Conservation (phyloP, 352 stramenopile genomes). For the Paralagenidium karlingii region DNA sequence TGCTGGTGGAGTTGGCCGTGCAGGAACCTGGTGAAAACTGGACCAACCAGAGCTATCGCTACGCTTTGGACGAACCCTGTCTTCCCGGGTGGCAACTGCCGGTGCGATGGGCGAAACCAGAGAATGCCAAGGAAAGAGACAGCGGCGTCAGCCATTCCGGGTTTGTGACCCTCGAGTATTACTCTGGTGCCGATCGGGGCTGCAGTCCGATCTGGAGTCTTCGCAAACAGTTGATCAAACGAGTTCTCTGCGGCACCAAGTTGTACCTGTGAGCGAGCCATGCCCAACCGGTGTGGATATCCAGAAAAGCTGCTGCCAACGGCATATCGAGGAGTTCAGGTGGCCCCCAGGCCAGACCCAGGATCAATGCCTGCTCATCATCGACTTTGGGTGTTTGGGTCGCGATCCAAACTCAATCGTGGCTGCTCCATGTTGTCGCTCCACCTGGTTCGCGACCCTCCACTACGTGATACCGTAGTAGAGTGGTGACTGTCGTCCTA, state of each 20-base stretch:
- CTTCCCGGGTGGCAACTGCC: constrained; percentile 74
- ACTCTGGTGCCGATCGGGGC: constrained; percentile 44
- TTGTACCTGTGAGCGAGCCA: no score
- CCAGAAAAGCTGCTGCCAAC: no score
- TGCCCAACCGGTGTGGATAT: no score
- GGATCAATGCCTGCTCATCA: no score
- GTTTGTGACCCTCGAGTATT: constrained; percentile 63
- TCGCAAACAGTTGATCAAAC: constrained; percentile 40
- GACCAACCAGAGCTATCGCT: constrained; percentile 65
- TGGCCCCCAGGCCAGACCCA: no score
- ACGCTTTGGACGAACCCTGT: constrained; percentile 27
- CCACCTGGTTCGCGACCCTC: no score
- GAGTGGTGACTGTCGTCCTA: no score
- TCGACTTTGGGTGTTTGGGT: no score
- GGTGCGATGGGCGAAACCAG: constrained; percentile 54
- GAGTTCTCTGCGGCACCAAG: constrained; percentile 50
- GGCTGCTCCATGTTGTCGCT: no score
- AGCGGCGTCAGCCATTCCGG: constrained; percentile 45
- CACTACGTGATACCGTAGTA: no score
- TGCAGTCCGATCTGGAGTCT: constrained; percentile 39
- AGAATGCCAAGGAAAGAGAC: constrained; percentile 45
- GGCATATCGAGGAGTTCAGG: no score
- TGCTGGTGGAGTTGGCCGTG: constrained; percentile 69
- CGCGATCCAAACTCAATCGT: no score
- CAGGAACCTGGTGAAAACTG: constrained; percentile 73